A percentile compares a stretch with the other conserved stretches of the same genome.
Conservation (phyloP, 352 stramenopile species). For the Phytophthora nicotianae region DNA sequence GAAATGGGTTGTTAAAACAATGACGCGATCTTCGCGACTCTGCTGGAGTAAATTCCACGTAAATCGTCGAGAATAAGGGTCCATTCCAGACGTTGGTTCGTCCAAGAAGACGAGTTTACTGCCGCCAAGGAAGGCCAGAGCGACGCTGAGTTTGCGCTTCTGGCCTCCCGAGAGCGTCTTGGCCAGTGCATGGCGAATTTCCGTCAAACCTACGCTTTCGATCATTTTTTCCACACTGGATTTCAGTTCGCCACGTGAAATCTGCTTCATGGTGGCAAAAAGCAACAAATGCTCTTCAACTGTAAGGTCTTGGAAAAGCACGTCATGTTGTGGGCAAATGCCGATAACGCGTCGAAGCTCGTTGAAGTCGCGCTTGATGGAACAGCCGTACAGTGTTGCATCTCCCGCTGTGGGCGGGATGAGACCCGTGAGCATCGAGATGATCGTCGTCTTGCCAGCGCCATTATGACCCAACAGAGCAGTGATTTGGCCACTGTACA, state of each 20-base stretch:
- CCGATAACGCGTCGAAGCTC: constrained; percentile 92
- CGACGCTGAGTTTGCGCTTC: constrained; percentile 96
- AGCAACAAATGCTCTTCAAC: constrained; percentile 95
- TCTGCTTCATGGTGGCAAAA: constrained; percentile 92
- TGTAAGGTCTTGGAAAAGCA: constrained; percentile 94
- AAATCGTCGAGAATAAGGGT: constrained; percentile 93
- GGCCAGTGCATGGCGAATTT: constrained; percentile 77
- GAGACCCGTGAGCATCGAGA: constrained; percentile 93
- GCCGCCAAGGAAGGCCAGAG: constrained; percentile 94
- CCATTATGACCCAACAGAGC: constrained; percentile 88
- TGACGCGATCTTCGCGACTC: constrained; percentile 83
- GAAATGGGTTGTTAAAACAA: constrained; percentile 84
- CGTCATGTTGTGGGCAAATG: constrained; percentile 97
- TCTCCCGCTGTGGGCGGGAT: constrained; percentile 66
- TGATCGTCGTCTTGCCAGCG: constrained; percentile 92
- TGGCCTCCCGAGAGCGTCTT: constrained; percentile 89
- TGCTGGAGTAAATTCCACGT: constrained; percentile 94
- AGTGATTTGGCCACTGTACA: constrained; percentile 94
- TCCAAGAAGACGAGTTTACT: constrained; percentile 91
- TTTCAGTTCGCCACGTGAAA: constrained; percentile 56
- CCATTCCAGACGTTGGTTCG: constrained; percentile 95
- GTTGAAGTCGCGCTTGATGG: constrained; percentile 79
- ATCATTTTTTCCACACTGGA: constrained; percentile 60
- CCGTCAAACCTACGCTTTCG: constrained; percentile 86
- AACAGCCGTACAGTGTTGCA: constrained; percentile 74